Conservation (phyloP, 2,329 filamentous ascomycete genomes). For the Didymellaceae sp. region DNA sequence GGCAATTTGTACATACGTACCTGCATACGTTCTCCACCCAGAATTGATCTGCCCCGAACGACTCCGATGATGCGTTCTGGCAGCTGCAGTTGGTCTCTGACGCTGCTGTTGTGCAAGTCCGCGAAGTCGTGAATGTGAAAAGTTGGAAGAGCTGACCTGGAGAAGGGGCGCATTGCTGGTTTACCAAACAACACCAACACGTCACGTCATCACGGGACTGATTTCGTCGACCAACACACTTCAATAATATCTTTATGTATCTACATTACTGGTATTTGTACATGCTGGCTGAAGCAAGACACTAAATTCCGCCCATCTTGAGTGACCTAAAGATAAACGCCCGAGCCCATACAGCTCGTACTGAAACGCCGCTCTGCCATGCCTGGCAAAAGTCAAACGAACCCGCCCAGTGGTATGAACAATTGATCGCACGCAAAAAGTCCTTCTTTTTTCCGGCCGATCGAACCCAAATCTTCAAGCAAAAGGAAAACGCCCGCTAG, state of each 20-base stretch:
- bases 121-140: too few species aligned
- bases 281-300: conserved; percentile 11
- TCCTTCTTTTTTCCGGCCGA: conserved; percentile 33
- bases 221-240: too few species aligned
- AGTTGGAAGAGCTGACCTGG: too few species aligned
- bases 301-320: background rate
- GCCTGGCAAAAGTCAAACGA: conserved; percentile 17
- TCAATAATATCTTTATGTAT: background rate
- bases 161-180: too few species aligned
- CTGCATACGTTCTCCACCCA: conserved; percentile 11
- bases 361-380: conserved; percentile 29
- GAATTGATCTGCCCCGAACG: too few species aligned
- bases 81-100: background rate
- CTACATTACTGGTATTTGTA: conserved; percentile 21
- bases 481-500: conserved; percentile 39
- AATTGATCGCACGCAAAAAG: conserved; percentile 21
- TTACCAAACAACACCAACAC: conserved; percentile 8
- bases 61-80: background rate
- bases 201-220: conserved; percentile 8
- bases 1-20: conserved; percentile 10
- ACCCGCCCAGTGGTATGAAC: conserved; percentile 30
- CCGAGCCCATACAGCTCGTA: conserved; percentile 27
- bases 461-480: conserved; percentile 31
- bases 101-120: too few species aligned
- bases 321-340: conserved; percentile 20